These are phyloP conservation scores for Panus rudis DNA, from an alignment of 768 basidiomycete species.

Conservation along the genomic window DNA sequence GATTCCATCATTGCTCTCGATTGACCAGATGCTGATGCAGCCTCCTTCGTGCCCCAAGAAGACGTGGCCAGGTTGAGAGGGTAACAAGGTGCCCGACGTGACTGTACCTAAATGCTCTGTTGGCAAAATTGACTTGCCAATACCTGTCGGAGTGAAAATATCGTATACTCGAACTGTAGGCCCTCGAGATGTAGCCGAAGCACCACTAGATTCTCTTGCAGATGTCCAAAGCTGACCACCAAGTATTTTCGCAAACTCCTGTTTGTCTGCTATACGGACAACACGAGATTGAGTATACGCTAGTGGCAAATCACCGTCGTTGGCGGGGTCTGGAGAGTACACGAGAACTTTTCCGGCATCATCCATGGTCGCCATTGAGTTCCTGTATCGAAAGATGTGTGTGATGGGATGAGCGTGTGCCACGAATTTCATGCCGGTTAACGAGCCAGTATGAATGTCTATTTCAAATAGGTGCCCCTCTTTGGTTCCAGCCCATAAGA, in stretches of 20 bases:
- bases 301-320: conserved; percentile 37
- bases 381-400: conserved; percentile 65
- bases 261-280: conserved; percentile 71
- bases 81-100: conserved; percentile 71
- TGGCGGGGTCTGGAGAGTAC: conserved; percentile 44
- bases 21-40: conserved; percentile 74
- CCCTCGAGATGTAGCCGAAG: conserved; percentile 39
- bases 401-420: conserved; percentile 64
- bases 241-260: conserved; percentile 70
- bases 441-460: conserved; percentile 54
- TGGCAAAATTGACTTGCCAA: conserved; percentile 49
- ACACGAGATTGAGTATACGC: conserved; percentile 45
- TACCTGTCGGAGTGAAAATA: conserved; percentile 50
- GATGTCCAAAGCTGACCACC: conserved; percentile 83
- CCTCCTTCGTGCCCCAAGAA: conserved; percentile 94
- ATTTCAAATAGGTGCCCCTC: conserved; percentile 84
- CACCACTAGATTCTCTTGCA: conserved; percentile 36
- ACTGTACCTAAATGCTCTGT: conserved; percentile 75
- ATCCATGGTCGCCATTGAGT: conserved; percentile 74
- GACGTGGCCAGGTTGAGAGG: conserved; percentile 55
- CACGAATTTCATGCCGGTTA: conserved; percentile 50
- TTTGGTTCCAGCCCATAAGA: conserved; percentile 85
- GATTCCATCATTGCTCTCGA: conserved; percentile 44
- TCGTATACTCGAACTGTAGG: conserved; percentile 84
- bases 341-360: conserved; percentile 79